Percentiles rank a stretch among this genome's conserved stretches.
Evolutionary conservation across 2,329 filamentous ascomycete genomes (phyloP).

Genomic region (Colletotrichum siamense): DNA sequence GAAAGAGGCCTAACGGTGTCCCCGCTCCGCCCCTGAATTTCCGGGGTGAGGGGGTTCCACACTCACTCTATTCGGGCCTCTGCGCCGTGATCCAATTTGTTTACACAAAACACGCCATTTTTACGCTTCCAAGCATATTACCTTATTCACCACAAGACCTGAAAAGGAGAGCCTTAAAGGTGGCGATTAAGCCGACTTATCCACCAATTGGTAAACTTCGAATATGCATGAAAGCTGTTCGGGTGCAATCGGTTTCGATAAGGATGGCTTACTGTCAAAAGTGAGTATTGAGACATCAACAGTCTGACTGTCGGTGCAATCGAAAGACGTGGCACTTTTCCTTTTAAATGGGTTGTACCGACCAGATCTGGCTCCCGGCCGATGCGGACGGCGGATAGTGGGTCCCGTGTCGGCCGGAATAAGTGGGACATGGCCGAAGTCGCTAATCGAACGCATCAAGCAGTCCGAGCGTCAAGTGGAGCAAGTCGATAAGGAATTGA

Average conservation of each 20-base stretch:
- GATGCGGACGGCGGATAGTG: not conserved
- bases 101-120: constrained; percentile 7
- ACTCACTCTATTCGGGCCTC: not conserved
- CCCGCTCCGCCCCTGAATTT: constrained; percentile 8
- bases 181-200: not conserved
- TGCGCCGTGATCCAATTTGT: not conserved
- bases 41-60: not conserved
- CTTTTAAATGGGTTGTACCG: not conserved
- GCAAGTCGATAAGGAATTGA: not conserved
- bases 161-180: not conserved
- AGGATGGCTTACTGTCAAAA: not conserved
- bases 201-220: not conserved
- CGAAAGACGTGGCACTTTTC: not conserved
- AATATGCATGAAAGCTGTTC: not conserved
- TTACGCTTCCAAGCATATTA: constrained; percentile 7
- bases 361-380: not conserved
- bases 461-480: not conserved
- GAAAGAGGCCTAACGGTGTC: not conserved
- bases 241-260: not conserved
- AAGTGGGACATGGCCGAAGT: not conserved
- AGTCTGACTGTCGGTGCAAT: not conserved
- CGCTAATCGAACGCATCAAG: not conserved
- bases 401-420: not conserved
- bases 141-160: not conserved
- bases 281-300: not conserved